Base-by-base conservation (phyloP, 176 grass and related monocot species). In the Leersia perrieri region DNA sequence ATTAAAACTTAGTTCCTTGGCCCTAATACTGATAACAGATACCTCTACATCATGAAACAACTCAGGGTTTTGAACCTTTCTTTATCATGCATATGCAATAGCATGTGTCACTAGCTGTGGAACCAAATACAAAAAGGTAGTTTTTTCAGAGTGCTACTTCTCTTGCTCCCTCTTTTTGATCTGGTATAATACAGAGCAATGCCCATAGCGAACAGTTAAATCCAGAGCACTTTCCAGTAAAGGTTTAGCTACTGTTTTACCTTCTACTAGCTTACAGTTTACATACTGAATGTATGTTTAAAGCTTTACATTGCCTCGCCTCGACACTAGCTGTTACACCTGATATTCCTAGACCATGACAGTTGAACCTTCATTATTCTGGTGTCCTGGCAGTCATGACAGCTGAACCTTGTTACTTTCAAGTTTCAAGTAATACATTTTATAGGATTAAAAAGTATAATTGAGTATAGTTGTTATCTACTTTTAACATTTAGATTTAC, bases 251-350 rank as follows among this genome's bases (percentile, higher is more conserved):
- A 25, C 25, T 58, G 22, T 23, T 25, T 55, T 1, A n/a, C 51
- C 51, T n/a, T 55, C 41, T 27, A 32, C 27, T 36, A 80, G 66
- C 47, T 70, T 80, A 40, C 9, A 60, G 3, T 33, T 32, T 60
- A 30, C 15, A 30, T 45, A 31, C 49, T 81, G 34, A 33, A 5
- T 39, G 66, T 32, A 32, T 41, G 16, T 60, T 6, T 15, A 81
- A 72, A 71, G 25, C 22, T 80, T 80, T 72, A 44, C 34, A 41
- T 81, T 72, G 27, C 66, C 79, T 82, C 22, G 7, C 41, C 28
- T 16, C 2, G 25, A 33, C 31, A 34, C 80, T 11, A 63, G 36
- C 16, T 51, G 57, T n/a, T 33, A 11, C 38, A 33, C 7, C 11
- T 11, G 29, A 73, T 72, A 51, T 38, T 65, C 12, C 0, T 13